phyloP scores from a whole-genome alignment of 2,329 filamentous ascomycete species.

The Colletotrichum falcatum region DNA sequence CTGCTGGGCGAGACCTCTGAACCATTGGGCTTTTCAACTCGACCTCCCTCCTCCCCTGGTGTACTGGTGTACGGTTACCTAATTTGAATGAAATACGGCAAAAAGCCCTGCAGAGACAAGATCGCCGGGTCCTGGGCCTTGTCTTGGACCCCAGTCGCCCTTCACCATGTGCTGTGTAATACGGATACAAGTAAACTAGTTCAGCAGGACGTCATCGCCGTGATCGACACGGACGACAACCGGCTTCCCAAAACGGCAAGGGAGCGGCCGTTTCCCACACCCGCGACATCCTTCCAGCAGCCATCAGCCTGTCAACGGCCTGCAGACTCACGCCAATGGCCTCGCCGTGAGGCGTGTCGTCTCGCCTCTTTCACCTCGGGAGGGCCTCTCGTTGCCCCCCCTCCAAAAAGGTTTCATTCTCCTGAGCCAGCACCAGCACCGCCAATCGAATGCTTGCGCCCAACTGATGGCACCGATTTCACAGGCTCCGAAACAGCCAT shows the following conservation, averaged over 20 bases:
- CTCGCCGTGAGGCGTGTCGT: neutral
- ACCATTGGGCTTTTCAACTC: neutral
- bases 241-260: slow-evolving; percentile 37
- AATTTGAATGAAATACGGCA: no score
- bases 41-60: no score
- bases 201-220: slow-evolving; percentile 33
- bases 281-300: neutral
- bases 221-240: slow-evolving; percentile 36
- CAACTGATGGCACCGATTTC: slow-evolving; percentile 6
- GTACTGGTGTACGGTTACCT: no score
- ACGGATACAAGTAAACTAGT: no score
- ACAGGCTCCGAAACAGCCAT: neutral
- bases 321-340: slow-evolving; percentile 1
- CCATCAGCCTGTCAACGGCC: slow-evolving; percentile 15
- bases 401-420: slow-evolving; percentile 27
- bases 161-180: no score
- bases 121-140: slow-evolving; percentile 16
- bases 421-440: slow-evolving; percentile 10
- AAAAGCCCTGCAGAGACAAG: neutral
- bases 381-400: slow-evolving; percentile 2
- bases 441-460: slow-evolving; percentile 5
- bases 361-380: slow-evolving; percentile 7
- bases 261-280: slow-evolving; percentile 23
- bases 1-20: neutral
- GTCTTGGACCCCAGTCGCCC: slow-evolving; percentile 9